phyloP scores from a whole-genome alignment of 441 rosid genomes.

The Geranium incanum region DNA sequence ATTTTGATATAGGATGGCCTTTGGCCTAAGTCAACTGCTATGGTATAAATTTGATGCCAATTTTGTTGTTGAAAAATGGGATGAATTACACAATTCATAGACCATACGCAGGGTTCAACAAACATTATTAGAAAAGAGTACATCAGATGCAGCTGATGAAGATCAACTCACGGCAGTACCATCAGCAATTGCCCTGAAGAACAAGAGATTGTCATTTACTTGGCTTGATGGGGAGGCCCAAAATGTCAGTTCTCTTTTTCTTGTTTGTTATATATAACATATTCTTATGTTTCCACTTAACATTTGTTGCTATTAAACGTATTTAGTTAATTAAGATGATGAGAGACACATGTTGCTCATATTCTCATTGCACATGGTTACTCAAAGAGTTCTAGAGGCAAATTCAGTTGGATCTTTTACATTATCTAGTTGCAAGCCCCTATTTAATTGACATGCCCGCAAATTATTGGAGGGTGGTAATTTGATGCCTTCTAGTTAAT shows the following conservation, averaged over 20 bases:
- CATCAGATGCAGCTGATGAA: constrained; percentile 31
- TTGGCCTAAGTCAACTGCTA: neutral
- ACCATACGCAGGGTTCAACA: constrained; percentile 82
- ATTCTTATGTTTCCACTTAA: neutral
- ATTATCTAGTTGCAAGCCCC: too few species aligned
- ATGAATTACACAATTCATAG: constrained; percentile 45
- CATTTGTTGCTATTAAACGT: too few species aligned
- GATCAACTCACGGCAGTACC: constrained; percentile 32
- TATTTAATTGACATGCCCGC: too few species aligned
- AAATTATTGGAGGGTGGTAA: neutral
- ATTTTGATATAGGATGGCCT: neutral
- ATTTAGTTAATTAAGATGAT: too few species aligned
- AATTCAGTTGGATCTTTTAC: neutral
- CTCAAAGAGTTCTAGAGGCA: neutral
- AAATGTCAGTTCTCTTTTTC: constrained; percentile 40
- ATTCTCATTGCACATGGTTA: neutral
- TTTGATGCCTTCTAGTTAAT: neutral
- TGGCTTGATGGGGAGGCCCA: constrained; percentile 98
- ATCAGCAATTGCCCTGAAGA: constrained; percentile 45
- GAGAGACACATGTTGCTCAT: neutral
- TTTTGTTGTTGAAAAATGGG: constrained; percentile 18
- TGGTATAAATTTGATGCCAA: neutral
- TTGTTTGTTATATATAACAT: neutral
- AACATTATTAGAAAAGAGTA: constrained; percentile 37
- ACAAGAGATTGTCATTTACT: constrained; percentile 64